These are phyloP conservation scores for Parietichytrium sp. DNA, from an alignment of 108 stramenopile species.

Conservation along the genomic window DNA sequence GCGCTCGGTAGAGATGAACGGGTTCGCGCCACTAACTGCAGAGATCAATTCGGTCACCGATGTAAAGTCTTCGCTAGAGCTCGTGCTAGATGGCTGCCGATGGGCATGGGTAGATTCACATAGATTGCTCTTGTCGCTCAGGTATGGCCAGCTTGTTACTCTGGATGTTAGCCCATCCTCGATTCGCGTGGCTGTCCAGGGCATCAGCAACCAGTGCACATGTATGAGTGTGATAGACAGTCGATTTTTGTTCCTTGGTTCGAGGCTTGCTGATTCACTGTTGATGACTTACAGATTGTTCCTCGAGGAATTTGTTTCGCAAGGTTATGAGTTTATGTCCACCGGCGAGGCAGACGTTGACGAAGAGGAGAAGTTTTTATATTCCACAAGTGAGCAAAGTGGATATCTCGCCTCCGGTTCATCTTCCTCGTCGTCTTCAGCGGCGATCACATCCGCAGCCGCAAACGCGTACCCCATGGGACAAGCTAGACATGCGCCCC, in stretches of 20 bases:
- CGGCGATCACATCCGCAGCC: not conserved
- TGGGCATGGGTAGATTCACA: not conserved
- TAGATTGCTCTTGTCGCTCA: constrained; percentile 1
- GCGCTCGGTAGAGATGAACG: constrained; percentile 17
- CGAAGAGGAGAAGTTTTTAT: constrained; percentile 1
- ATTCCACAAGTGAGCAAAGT: not conserved
- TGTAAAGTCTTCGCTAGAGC: not conserved
- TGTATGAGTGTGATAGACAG: not conserved
- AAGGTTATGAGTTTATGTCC: no score
- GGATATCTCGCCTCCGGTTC: not conserved
- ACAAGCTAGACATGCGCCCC: not conserved
- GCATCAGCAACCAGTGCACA: constrained; percentile 29
- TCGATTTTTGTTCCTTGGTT: not conserved
- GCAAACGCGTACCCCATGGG: not conserved
- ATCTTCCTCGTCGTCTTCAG: no score
- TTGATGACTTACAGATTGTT: not conserved
- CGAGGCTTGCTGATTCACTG: not conserved
- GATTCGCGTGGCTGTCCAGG: not conserved
- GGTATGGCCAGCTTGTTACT: constrained; percentile 22
- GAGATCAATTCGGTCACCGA: not conserved
- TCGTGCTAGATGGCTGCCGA: not conserved
- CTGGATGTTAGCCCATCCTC: constrained; percentile 27
- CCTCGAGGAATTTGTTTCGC: not conserved
- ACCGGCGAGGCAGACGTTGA: not conserved
- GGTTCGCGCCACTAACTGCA: not conserved